phyloP scores from a whole-genome alignment of 2,329 filamentous ascomycete genomes.

The Niveomyces coronatus region DNA sequence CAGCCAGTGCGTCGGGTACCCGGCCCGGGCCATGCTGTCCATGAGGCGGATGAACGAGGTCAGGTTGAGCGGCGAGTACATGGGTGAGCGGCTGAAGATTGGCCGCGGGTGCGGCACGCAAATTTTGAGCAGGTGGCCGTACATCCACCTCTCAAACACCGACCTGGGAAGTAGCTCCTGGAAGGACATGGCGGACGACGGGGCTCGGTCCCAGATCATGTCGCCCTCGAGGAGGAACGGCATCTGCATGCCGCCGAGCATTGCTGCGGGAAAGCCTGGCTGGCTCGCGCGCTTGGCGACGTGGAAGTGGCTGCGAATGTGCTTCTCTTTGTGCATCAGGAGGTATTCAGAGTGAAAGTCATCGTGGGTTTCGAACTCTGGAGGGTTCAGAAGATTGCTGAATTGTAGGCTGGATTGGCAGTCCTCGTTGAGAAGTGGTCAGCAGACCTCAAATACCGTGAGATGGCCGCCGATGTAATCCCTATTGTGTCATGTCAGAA shows the following conservation, averaged over 20 bases:
- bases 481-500: constrained; percentile 6
- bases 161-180: constrained; percentile 12
- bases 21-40: constrained; percentile 13
- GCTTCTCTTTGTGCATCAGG: constrained; percentile 17
- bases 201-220: constrained; percentile 12
- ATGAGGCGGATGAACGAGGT: constrained; percentile 15
- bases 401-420: constrained; percentile 16
- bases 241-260: not conserved
- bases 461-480: constrained; percentile 21
- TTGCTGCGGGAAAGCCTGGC: not conserved
- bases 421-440: constrained; percentile 17
- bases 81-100: constrained; percentile 8
- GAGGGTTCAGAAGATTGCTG: constrained; percentile 18
- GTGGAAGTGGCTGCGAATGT: constrained; percentile 17
- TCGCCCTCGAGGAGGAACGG: constrained; percentile 14
- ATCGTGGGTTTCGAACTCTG: constrained; percentile 15
- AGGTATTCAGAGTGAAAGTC: constrained; percentile 20
- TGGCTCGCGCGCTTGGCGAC: constrained; percentile 6
- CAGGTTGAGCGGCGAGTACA: constrained; percentile 18
- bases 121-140: constrained; percentile 17
- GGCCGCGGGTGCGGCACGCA: constrained; percentile 15
- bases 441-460: constrained; percentile 15
- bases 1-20: constrained; percentile 21
- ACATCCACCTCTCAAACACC: constrained; percentile 16
- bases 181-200: not conserved